These are phyloP conservation scores for Acacia melanoxylon DNA, from an alignment of 306 rosid genomes.

Conservation along the genomic window DNA sequence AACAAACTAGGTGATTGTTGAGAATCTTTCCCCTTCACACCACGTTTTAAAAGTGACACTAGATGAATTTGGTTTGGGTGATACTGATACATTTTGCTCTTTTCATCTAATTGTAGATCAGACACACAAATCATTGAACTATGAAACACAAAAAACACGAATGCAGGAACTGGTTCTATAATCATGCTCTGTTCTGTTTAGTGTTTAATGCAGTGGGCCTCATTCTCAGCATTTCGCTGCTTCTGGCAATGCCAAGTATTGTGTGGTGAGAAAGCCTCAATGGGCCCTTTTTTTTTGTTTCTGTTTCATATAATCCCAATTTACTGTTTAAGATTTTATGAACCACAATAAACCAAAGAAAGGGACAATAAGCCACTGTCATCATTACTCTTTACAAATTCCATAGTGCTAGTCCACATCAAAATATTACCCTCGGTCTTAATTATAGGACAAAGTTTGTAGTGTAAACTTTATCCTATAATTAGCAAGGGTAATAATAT, in stretches of 20 bases:
- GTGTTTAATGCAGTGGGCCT: conserved; percentile 21
- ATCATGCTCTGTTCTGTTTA: neutral
- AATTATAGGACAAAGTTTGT: no score
- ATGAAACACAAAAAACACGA: neutral
- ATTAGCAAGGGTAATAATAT: neutral
- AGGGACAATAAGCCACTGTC: neutral
- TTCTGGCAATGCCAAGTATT: neutral
- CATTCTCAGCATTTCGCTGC: neutral
- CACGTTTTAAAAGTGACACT: no score
- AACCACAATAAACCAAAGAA: neutral
- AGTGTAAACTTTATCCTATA: no score
- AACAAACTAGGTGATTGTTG: neutral
- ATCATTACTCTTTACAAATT: neutral
- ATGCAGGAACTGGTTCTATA: neutral
- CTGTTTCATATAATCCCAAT: neutral
- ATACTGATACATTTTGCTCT: no score
- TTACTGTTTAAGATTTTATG: conserved; percentile 1
- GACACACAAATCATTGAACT: neutral
- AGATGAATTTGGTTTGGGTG: neutral
- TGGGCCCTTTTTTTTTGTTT: neutral
- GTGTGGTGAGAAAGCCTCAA: neutral
- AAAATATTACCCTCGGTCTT: neutral
- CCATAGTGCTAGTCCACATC: neutral
- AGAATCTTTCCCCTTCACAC: neutral
- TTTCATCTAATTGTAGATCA: neutral